Conservation (phyloP, 139 green algal genomes). For the Chlorella ohadii region DNA sequence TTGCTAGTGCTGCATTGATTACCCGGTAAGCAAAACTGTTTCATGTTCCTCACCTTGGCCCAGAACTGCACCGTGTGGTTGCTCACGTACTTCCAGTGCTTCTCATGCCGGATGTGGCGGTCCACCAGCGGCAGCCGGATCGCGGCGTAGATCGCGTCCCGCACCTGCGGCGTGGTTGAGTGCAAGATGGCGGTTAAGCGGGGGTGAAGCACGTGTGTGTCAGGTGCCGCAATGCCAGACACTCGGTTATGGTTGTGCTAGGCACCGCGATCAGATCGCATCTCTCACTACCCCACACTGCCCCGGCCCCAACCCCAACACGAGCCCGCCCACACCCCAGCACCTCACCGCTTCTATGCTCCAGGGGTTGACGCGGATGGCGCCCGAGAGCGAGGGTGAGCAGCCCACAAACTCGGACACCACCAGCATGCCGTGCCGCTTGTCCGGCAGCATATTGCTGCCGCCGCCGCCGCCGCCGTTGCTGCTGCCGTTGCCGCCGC, state of each 20-base stretch:
- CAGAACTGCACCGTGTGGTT: constrained; percentile 96
- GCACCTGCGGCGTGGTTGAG: constrained; percentile 56
- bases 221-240: too few species aligned
- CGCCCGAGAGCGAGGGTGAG: constrained; percentile 91
- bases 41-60: constrained; percentile 59
- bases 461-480: background rate
- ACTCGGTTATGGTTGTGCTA: too few species aligned
- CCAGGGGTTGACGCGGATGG: constrained; percentile 98
- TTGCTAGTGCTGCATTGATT: background rate
- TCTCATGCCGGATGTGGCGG: constrained; percentile 89
- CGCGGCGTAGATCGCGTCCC: constrained; percentile 89
- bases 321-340: background rate
- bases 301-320: too few species aligned
- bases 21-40: too few species aligned
- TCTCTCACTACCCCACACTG: too few species aligned
- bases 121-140: constrained; percentile 66
- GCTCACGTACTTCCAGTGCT: constrained; percentile 97
- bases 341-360: constrained; percentile 71
- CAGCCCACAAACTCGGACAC: constrained; percentile 99
- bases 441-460: background rate
- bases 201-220: too few species aligned
- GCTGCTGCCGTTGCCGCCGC: background rate
- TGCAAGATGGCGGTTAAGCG: too few species aligned
- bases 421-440: constrained; percentile 80
- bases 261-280: too few species aligned